A percentile compares a stretch with the other conserved stretches of the same genome.
Conservation (phyloP, 2,329 filamentous ascomycete species). For the Orbilia javanica region DNA sequence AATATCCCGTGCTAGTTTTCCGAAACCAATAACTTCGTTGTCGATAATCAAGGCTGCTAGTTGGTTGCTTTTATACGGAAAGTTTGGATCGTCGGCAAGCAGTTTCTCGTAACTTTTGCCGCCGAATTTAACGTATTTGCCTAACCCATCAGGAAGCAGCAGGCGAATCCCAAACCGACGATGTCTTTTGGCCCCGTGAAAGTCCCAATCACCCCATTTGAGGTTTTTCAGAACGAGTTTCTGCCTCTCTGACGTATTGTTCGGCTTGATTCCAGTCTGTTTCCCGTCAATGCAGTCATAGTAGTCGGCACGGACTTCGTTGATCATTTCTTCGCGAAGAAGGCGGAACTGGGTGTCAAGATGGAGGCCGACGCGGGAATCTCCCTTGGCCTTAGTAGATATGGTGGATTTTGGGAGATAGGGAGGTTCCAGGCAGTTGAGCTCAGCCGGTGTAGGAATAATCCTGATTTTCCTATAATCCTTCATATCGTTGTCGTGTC, state of each 20-base stretch:
- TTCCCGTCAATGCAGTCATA: conserved; percentile 69
- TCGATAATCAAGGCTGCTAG: conserved; percentile 73
- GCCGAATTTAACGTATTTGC: conserved; percentile 10
- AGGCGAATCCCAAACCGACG: conserved; percentile 63
- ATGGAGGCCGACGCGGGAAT: conserved; percentile 68
- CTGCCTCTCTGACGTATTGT: conserved; percentile 64
- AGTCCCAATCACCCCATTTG: conserved; percentile 64
- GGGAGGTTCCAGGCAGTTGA: conserved; percentile 69
- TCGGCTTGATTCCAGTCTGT: conserved; percentile 65
- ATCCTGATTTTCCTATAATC: conserved; percentile 74
- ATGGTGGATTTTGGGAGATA: conserved; percentile 72
- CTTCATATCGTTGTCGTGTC: conserved; percentile 79
- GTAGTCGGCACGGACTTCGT: conserved; percentile 73
- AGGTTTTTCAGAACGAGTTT: conserved; percentile 65
- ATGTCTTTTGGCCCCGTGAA: conserved; percentile 64
- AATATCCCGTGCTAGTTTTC: conserved; percentile 70
- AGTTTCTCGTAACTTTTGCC: conserved; percentile 64
- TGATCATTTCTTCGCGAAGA: conserved; percentile 78
- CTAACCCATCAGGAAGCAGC: conserved; percentile 66
- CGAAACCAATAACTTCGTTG: conserved; percentile 72
- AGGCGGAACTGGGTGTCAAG: conserved; percentile 80
- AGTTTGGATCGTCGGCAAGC: conserved; percentile 67
- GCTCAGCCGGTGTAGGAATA: conserved; percentile 76
- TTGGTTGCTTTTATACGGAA: conserved; percentile 71
- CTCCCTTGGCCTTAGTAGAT: conserved; percentile 58